A percentile compares a stretch with the other conserved stretches of the same genome.
Evolutionary conservation across 208 protist genomes (phyloP).

Genomic region (Trypanosoma theileri): DNA sequence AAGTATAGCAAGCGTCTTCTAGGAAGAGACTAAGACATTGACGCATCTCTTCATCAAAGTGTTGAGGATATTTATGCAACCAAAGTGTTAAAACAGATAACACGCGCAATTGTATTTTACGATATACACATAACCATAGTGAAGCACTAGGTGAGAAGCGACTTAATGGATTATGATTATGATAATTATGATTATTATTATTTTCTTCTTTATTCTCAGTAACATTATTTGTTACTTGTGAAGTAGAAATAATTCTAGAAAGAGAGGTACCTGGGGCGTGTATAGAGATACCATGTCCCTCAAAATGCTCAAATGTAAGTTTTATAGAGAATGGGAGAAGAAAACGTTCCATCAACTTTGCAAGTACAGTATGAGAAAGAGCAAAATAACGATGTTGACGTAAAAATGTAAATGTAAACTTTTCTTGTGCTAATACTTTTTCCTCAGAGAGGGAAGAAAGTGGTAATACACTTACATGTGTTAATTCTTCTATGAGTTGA

Average conservation of each 20-base stretch:
- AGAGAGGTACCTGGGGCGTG: slow-evolving; percentile 31
- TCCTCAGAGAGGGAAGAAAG: slow-evolving; percentile 18
- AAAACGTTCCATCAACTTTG: slow-evolving; percentile 64
- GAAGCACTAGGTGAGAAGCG: slow-evolving; percentile 46
- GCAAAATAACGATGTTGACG: slow-evolving; percentile 54
- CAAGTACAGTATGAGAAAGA: slow-evolving; percentile 51
- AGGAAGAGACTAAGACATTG: slow-evolving; percentile 51
- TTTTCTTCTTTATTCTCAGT: background rate
- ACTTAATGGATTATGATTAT: slow-evolving; percentile 33
- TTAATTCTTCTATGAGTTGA: slow-evolving; percentile 66
- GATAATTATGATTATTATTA: too few species aligned
- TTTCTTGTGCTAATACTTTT: slow-evolving; percentile 2
- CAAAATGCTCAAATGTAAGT: slow-evolving; percentile 45
- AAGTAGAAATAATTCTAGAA: background rate
- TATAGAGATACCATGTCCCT: slow-evolving; percentile 49
- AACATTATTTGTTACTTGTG: background rate
- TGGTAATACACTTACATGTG: slow-evolving; percentile 40
- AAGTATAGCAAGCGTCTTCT: slow-evolving; percentile 38
- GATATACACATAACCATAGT: slow-evolving; percentile 50
- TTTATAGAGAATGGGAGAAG: slow-evolving; percentile 44
- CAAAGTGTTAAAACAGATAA: slow-evolving; percentile 52
- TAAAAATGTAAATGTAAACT: slow-evolving; percentile 47
- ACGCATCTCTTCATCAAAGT: slow-evolving; percentile 58
- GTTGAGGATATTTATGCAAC: slow-evolving; percentile 48
- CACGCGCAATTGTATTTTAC: slow-evolving; percentile 50